Evolutionary conservation across 345 rosid genomes (phyloP).

Genomic region (Citrus hindsii): DNA sequence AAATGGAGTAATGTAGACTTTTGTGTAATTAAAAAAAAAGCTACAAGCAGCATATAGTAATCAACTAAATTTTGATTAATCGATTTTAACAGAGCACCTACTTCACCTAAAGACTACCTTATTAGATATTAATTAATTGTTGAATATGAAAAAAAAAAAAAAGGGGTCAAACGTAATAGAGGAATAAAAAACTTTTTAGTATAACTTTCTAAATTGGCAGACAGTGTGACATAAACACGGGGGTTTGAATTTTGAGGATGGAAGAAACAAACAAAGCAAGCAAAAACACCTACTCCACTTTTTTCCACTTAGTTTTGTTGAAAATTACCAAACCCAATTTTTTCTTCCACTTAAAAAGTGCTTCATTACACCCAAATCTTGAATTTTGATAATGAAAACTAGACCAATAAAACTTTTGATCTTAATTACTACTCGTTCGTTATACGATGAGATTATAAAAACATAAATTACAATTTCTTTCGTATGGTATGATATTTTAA

Average conservation of each 20-base stretch:
- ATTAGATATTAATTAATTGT: neutral
- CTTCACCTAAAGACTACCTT: constrained; percentile 4
- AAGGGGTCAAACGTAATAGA: neutral
- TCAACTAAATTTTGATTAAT: neutral
- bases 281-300: constrained; percentile 1
- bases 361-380: too few relatives aligned
- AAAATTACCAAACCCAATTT: neutral
- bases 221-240: neutral
- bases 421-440: too few relatives aligned
- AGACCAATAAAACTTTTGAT: too few relatives aligned
- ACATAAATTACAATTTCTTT: too few relatives aligned
- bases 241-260: neutral
- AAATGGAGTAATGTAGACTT: neutral
- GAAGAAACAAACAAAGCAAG: constrained; percentile 3
- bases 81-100: constrained; percentile 1
- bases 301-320: neutral
- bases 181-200: neutral
- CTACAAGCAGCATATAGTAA: neutral
- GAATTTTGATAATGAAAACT: too few relatives aligned
- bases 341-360: neutral
- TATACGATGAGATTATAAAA: too few relatives aligned
- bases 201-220: neutral
- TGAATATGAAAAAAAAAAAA: neutral
- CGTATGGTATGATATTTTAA: too few relatives aligned
- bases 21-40: neutral